Percentiles rank a stretch among this genome's conserved stretches.
Evolutionary conservation across 352 stramenopile species (phyloP).

Genomic region (Saprolegnia parasitica): DNA sequence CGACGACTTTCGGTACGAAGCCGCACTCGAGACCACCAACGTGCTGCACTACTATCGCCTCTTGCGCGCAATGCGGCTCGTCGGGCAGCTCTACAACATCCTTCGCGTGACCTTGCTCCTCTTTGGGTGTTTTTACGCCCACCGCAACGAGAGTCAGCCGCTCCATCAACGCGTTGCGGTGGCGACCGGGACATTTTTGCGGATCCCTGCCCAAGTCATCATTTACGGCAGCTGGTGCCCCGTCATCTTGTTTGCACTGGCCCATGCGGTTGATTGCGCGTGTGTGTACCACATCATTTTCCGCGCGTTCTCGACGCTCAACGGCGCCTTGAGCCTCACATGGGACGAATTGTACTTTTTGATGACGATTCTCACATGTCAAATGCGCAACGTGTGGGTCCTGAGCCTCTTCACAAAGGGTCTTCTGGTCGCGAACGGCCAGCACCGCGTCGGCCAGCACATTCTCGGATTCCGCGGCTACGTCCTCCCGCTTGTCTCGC

Average conservation of each 20-base stretch:
- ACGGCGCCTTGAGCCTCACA: not conserved
- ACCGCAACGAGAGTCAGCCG: not conserved
- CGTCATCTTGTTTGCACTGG: not conserved
- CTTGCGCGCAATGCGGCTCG: not conserved
- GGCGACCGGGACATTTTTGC: not conserved
- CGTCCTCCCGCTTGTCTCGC: not conserved
- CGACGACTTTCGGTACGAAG: constrained; percentile 16
- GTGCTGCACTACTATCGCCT: constrained; percentile 3
- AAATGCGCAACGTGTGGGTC: constrained; percentile 14
- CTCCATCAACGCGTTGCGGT: not conserved
- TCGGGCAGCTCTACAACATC: constrained; percentile 15
- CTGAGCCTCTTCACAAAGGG: not conserved
- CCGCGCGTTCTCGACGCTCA: not conserved
- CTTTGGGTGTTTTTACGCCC: not conserved
- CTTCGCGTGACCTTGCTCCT: not conserved
- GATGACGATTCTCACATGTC: not conserved
- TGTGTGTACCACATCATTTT: not conserved
- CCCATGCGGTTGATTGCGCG: not conserved
- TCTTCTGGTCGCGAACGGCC: not conserved
- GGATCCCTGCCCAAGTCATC: constrained; percentile 12
- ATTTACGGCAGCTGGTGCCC: constrained; percentile 19
- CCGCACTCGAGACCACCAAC: not conserved
- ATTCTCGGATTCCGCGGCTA: constrained; percentile 8
- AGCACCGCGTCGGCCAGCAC: not conserved
- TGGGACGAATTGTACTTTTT: not conserved